Percentiles rank a stretch among this genome's conserved stretches.
phyloP scores from a whole-genome alignment of 2,329 filamentous ascomycete species.

The Fusarium pilosicola region DNA sequence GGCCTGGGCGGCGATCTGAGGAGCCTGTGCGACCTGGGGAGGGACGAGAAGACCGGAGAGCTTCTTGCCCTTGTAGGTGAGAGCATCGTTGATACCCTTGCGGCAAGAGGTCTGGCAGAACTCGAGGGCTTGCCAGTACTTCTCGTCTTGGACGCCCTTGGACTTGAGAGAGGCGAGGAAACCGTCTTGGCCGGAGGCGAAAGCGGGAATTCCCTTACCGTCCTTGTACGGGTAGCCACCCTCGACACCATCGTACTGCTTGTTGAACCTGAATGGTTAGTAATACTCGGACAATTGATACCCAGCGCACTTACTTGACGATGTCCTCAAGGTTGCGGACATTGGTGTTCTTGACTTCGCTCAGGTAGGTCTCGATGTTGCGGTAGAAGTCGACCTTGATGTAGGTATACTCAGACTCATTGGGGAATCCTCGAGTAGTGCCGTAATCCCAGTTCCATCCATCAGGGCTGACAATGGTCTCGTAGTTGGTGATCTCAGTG shows the following conservation, averaged over 20 bases:
- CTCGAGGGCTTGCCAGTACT: slow-evolving; percentile 72
- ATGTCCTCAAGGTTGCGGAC: slow-evolving; percentile 71
- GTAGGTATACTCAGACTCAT: slow-evolving; percentile 78
- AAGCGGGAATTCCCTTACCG: slow-evolving; percentile 64
- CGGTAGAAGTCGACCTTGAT: slow-evolving; percentile 77
- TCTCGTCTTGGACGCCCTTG: slow-evolving; percentile 69
- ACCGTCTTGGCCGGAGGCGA: slow-evolving; percentile 75
- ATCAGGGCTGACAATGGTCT: slow-evolving; percentile 68
- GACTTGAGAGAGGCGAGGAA: slow-evolving; percentile 72
- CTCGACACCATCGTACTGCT: slow-evolving; percentile 71
- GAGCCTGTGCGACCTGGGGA: slow-evolving; percentile 72
- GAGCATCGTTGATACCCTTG: slow-evolving; percentile 75
- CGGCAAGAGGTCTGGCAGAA: slow-evolving; percentile 70
- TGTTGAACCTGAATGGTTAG: slow-evolving; percentile 67
- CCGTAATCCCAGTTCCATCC: slow-evolving; percentile 84
- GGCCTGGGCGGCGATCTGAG: slow-evolving; percentile 78
- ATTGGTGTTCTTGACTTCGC: slow-evolving; percentile 69
- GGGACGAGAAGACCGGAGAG: slow-evolving; percentile 75
- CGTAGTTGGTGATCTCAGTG: slow-evolving; percentile 72
- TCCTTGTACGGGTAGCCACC: slow-evolving; percentile 69
- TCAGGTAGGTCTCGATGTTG: slow-evolving; percentile 69
- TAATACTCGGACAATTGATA: accelerated
- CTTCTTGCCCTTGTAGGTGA: slow-evolving; percentile 57
- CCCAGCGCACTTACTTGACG: slow-evolving; percentile 58
- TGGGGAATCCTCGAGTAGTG: slow-evolving; percentile 67